Percentiles rank a stretch among this genome's conserved stretches.
Evolutionary conservation across 164 flowering plant species (phyloP).

Genomic region (Vitis labrusca): DNA sequence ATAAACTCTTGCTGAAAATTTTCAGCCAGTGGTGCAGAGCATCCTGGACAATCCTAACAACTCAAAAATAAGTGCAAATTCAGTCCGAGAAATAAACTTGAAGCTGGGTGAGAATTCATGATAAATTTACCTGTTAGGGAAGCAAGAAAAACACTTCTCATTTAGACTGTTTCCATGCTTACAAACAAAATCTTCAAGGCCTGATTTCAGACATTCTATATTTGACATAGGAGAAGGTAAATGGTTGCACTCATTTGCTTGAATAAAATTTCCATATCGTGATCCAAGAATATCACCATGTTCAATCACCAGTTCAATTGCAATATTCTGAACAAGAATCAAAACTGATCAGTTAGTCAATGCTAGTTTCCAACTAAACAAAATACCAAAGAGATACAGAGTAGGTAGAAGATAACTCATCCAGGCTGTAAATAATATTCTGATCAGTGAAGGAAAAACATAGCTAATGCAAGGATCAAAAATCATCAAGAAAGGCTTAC

Average conservation of each 20-base stretch:
- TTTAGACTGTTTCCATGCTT: slow-evolving; percentile 54
- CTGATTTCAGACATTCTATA: slow-evolving; percentile 53
- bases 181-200: slow-evolving; percentile 63
- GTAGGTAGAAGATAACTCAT: background rate
- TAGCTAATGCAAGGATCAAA: background rate
- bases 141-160: slow-evolving; percentile 53
- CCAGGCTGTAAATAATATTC: too few relatives aligned
- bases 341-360: slow-evolving; percentile 9
- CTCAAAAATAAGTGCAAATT: background rate
- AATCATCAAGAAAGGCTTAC: background rate
- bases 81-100: background rate
- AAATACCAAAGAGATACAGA: background rate
- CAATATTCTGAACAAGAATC: slow-evolving; percentile 48
- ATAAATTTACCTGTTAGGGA: slow-evolving; percentile 44
- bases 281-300: slow-evolving; percentile 25
- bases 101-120: background rate
- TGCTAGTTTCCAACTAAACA: background rate
- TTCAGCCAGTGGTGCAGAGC: background rate
- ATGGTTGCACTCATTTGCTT: slow-evolving; percentile 34
- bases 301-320: slow-evolving; percentile 54
- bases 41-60: background rate
- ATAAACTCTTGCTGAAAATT: background rate
- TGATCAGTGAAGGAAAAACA: background rate
- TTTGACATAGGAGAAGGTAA: slow-evolving; percentile 33
- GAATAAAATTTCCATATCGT: slow-evolving; percentile 30